Conservation (phyloP, 2,329 filamentous ascomycete genomes). For the Leptographium procerum region DNA sequence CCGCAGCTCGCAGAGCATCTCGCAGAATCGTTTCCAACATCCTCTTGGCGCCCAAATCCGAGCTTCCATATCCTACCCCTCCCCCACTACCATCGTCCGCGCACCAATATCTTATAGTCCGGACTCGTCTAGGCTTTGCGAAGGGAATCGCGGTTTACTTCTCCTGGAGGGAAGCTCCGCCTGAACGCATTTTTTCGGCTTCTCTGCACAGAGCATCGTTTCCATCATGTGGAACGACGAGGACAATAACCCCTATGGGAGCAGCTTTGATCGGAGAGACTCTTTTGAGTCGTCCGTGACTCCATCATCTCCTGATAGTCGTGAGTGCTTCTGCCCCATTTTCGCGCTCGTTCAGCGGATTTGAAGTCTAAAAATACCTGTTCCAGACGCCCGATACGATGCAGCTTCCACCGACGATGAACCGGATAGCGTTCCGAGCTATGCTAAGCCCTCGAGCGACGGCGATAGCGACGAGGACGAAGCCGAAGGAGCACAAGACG, state of each 20-base stretch:
- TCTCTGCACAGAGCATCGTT: neutral
- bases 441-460: slow-evolving; percentile 18
- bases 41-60: neutral
- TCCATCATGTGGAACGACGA: slow-evolving; percentile 93
- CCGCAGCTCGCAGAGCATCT: neutral
- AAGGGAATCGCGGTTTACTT: neutral
- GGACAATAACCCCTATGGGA: slow-evolving; percentile 93
- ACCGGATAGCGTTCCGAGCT: slow-evolving; percentile 30
- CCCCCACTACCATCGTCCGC: neutral
- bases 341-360: neutral
- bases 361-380: neutral
- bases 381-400: slow-evolving; percentile 46
- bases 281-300: slow-evolving; percentile 59
- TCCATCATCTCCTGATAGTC: slow-evolving; percentile 48
- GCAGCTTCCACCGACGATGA: slow-evolving; percentile 58
- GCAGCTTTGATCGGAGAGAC: slow-evolving; percentile 79
- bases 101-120: neutral
- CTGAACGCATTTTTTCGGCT: neutral
- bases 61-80: slow-evolving; percentile 2
- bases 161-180: neutral
- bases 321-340: slow-evolving; percentile 26
- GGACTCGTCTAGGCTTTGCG: neutral
- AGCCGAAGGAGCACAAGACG: slow-evolving; percentile 23
- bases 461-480: slow-evolving; percentile 39
- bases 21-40: neutral